Conservation (phyloP, 495 filamentous ascomycete genomes). For the Penicillium herquei region DNA sequence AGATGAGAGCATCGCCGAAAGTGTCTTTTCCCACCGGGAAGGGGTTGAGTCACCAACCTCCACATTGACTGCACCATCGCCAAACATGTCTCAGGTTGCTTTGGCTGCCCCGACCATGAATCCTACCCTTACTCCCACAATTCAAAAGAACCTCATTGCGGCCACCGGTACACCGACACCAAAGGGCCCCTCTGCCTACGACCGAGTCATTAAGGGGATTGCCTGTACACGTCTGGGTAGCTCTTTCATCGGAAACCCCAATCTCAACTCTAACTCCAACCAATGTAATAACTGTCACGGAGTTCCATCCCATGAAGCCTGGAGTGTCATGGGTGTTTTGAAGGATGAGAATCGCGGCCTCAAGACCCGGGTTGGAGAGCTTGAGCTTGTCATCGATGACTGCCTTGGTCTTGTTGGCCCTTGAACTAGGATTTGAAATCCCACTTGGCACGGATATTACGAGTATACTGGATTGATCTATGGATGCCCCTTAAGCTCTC, state of each 20-base stretch:
- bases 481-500: background rate
- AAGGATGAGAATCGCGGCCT: constrained; percentile 71
- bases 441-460: background rate
- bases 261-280: constrained; percentile 20
- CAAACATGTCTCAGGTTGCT: constrained; percentile 38
- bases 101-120: constrained; percentile 28
- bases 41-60: constrained; percentile 49
- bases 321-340: constrained; percentile 67
- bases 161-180: constrained; percentile 19
- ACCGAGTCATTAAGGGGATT: constrained; percentile 42
- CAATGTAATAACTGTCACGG: constrained; percentile 62
- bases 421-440: constrained; percentile 11
- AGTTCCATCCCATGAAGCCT: constrained; percentile 61
- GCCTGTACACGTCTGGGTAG: constrained; percentile 35
- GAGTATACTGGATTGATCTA: constrained; percentile 1
- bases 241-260: constrained; percentile 29
- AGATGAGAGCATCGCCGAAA: constrained; percentile 56
- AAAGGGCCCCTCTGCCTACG: constrained; percentile 38
- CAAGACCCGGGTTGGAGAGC: constrained; percentile 62
- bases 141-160: constrained; percentile 25
- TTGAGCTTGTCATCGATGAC: constrained; percentile 69
- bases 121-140: constrained; percentile 17
- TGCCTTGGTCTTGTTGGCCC: constrained; percentile 63
- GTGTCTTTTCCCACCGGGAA: constrained; percentile 61
- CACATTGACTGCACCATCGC: constrained; percentile 44